These are phyloP conservation scores for Chlamydomonas sp. DNA, from an alignment of 139 green algal species.

Conservation along the genomic window DNA sequence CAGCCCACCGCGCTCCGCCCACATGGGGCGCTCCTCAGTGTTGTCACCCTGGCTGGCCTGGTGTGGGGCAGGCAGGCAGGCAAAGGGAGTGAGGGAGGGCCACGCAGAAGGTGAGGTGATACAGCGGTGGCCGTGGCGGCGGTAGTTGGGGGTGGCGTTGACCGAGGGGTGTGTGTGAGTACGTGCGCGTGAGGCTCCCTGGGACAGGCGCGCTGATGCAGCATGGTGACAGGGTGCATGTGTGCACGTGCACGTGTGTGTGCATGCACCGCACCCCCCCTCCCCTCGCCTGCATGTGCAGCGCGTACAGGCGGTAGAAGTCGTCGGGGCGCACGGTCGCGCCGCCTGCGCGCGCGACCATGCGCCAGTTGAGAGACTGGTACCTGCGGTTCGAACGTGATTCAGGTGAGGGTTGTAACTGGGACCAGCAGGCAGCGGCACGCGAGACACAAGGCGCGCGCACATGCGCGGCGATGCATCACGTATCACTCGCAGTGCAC, in stretches of 20 bases:
- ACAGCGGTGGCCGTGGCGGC: too few species aligned
- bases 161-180: not conserved
- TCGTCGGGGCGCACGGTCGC: slow-evolving; percentile 79
- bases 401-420: too few species aligned
- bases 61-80: not conserved
- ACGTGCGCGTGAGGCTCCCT: not conserved
- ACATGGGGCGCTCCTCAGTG: slow-evolving; percentile 71
- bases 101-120: too few species aligned
- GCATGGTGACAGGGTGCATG: not conserved
- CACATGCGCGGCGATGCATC: too few species aligned
- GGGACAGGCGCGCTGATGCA: too few species aligned
- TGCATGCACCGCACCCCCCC: too few species aligned
- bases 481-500: too few species aligned
- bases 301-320: slow-evolving; percentile 70
- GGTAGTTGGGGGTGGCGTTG: not conserved
- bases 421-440: too few species aligned
- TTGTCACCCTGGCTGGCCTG: slow-evolving; percentile 75
- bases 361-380: slow-evolving; percentile 82
- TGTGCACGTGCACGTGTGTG: not conserved
- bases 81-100: not conserved
- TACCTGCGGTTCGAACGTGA: too few species aligned
- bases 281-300: slow-evolving; percentile 42
- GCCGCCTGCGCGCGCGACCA: slow-evolving; percentile 80
- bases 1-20: slow-evolving; percentile 86
- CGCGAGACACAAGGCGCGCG: too few species aligned